Percentiles rank a stretch among this genome's conserved stretches.
Evolutionary conservation across 75 land plant species (phyloP).

Genomic region (Selaginella tamariscina): DNA sequence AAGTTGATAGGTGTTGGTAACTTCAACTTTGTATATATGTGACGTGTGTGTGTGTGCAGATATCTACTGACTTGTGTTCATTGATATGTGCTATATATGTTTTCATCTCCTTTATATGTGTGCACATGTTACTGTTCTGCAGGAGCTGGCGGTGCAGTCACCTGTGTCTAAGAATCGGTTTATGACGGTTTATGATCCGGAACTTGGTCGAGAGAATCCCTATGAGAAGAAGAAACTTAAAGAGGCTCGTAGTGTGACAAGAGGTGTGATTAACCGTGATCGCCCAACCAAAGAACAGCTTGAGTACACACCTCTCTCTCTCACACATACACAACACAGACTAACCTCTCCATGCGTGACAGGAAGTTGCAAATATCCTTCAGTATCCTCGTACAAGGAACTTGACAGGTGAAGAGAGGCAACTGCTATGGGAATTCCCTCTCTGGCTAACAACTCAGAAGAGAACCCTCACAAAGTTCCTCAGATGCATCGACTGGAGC

Average conservation of each 20-base stretch:
- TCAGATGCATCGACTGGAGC: slow-evolving; percentile 96
- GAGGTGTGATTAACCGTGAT: slow-evolving; percentile 85
- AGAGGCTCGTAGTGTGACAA: slow-evolving; percentile 80
- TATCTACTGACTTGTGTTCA: no score
- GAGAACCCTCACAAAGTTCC: slow-evolving; percentile 82
- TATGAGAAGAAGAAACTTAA: slow-evolving; percentile 95
- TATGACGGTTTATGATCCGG: slow-evolving; percentile 87
- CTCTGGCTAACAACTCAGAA: slow-evolving; percentile 85
- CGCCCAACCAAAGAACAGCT: slow-evolving; percentile 83
- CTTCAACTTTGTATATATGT: no score
- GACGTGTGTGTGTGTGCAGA: no score
- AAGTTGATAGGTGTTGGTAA: no score
- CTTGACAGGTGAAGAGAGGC: slow-evolving; percentile 83
- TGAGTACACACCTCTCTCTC: slow-evolving; percentile 28
- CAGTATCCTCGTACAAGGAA: slow-evolving; percentile 82
- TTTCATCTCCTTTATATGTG: no score
- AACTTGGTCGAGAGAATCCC: slow-evolving; percentile 79
- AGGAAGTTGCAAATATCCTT: slow-evolving; percentile 60
- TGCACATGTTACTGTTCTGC: slow-evolving; percentile 11
- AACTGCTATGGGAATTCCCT: slow-evolving; percentile 85
- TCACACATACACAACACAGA: not conserved
- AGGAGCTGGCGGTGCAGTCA: slow-evolving; percentile 72
- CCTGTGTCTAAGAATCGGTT: slow-evolving; percentile 80
- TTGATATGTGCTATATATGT: not conserved
- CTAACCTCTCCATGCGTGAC: no score